Conservation (phyloP, 2,329 filamentous ascomycete species). For the Sclerotinia sclerotiorum region DNA sequence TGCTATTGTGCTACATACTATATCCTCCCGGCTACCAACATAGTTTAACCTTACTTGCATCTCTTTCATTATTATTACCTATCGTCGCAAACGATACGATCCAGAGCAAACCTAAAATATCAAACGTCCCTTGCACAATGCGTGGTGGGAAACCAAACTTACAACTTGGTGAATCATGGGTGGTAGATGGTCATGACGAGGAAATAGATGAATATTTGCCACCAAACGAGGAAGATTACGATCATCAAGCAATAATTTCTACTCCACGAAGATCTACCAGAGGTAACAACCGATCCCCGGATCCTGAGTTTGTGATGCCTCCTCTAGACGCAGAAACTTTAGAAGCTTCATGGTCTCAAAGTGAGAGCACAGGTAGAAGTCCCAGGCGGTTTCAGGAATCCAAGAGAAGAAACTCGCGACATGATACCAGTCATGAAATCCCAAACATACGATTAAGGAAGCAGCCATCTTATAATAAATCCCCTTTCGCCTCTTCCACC, state of each 20-base stretch:
- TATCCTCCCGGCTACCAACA: background rate
- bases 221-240: conserved; percentile 28
- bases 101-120: background rate
- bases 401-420: conserved; percentile 29
- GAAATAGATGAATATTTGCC: conserved; percentile 32
- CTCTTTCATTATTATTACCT: background rate
- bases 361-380: conserved; percentile 23
- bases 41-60: background rate
- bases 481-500: conserved; percentile 2
- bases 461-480: conserved; percentile 12
- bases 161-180: conserved; percentile 40
- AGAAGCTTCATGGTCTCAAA: conserved; percentile 36
- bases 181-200: conserved; percentile 37
- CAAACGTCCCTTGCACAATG: conserved; percentile 25
- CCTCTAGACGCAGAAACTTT: conserved; percentile 37
- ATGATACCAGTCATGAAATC: conserved; percentile 26
- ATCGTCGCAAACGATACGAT: background rate
- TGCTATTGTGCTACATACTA: background rate
- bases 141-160: conserved; percentile 29
- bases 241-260: conserved; percentile 18
- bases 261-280: conserved; percentile 31
- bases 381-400: conserved; percentile 30
- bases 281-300: conserved; percentile 35
- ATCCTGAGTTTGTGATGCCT: conserved; percentile 41
- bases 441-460: conserved; percentile 31